Base-by-base conservation (phyloP, 2,329 filamentous ascomycete species). In the Periconia sp. region DNA sequence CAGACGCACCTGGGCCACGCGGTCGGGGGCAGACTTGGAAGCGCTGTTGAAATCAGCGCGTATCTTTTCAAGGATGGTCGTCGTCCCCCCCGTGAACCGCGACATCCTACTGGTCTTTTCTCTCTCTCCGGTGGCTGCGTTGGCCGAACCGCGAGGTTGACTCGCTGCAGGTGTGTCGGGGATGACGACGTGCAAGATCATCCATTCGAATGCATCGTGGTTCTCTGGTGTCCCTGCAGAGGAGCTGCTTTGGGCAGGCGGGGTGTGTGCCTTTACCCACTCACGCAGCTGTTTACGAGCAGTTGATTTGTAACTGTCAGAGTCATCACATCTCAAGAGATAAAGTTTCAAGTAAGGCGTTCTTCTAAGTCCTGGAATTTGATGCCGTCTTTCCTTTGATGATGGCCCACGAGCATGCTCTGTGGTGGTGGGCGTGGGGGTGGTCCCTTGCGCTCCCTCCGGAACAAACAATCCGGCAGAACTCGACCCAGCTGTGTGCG, bases 121-220 rank as follows among this genome's bases (percentile, higher is more conserved):
- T 2, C 84, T 77, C 23, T 80, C 81, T 20, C 87, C 83, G 3
- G 65, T 81, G 65, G 73, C 76, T 47, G 73, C 77, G 50, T 63
- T 73, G 51, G 71, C 74, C 23, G 81, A 83, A 53, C 80, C 84
- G 57, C 89, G 82, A 14, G 91, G 90, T 68, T 95, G 91, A 1
- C 86, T 89, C 19, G 90, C 87, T 1, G 91, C 91, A 14, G 85
- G 81, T 0, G 91, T 93, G 58, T 96, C 92, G 14, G 93, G 92
- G 17, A 96, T 80, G 13, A 97, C 90, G 23, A 99, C 90, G 71
- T 99, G 94, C 19, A 99, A 70, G 50, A 99, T 90, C 60, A 99
- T 79, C 90, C 92, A 97, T 74, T 99, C 94, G 63, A 89, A 96
- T 0, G 94, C 93, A 77, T 99, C 93, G 68, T 99, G 94, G 57